phyloP scores from a whole-genome alignment of 176 grass and related monocot genomes.

The Bromus sterilis region DNA sequence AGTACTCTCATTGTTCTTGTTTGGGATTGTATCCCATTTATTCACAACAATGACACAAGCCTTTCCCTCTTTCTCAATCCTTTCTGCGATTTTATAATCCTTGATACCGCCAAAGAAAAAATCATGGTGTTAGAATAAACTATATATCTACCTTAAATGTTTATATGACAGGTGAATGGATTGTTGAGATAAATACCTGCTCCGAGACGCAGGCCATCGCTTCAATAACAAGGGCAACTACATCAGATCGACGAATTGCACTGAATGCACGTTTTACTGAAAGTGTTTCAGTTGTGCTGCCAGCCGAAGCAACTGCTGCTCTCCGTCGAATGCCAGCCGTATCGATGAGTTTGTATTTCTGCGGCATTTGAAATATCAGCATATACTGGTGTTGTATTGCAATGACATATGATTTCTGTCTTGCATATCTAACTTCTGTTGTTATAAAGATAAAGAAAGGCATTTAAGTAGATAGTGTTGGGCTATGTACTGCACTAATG shows the following conservation, averaged over 20 bases:
- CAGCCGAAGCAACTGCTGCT: conserved; percentile 74
- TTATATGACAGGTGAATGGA: background rate
- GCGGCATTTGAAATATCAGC: conserved; percentile 22
- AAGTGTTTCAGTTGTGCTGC: conserved; percentile 77
- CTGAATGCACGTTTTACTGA: conserved; percentile 88
- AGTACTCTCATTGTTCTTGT: conserved; percentile 85
- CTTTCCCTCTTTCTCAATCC: conserved; percentile 93
- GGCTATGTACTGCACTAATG: background rate
- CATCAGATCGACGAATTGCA: conserved; percentile 78
- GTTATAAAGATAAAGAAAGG: no score
- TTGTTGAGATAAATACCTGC: conserved; percentile 40
- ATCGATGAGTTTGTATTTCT: conserved; percentile 94
- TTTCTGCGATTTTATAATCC: conserved; percentile 91
- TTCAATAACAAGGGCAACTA: conserved; percentile 88
- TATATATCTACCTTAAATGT: background rate
- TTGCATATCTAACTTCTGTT: no score
- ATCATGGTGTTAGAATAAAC: background rate
- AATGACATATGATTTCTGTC: no score
- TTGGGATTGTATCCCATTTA: conserved; percentile 99
- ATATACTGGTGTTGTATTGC: conserved; percentile 6
- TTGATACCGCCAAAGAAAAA: conserved; percentile 27
- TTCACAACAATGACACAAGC: conserved; percentile 94
- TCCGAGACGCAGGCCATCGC: conserved; percentile 83
- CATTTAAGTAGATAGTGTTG: no score
- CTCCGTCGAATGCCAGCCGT: conserved; percentile 88